Conservation (phyloP, 257 asterid genomes). For the Solanum rostratum region DNA sequence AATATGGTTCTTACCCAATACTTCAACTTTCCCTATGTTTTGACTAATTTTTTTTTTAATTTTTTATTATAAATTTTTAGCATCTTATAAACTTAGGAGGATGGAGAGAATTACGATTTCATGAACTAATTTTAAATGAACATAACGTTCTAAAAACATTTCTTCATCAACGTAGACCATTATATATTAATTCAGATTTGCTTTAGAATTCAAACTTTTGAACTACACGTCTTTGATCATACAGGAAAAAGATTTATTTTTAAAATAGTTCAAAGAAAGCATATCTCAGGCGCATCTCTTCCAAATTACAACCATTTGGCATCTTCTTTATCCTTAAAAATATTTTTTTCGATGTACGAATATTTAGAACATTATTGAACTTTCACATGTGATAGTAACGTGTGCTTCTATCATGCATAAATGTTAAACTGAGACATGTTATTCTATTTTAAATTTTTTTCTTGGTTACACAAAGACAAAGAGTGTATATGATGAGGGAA, state of each 20-base stretch:
- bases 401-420: neutral
- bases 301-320: neutral
- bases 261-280: neutral
- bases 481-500: no score
- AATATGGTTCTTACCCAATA: neutral
- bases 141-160: neutral
- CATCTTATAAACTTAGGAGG: neutral
- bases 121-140: neutral
- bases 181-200: neutral
- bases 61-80: no score
- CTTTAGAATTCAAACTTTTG: neutral
- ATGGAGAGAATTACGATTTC: no score
- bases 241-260: neutral
- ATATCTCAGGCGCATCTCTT: neutral
- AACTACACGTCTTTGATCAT: neutral
- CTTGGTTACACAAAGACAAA: neutral
- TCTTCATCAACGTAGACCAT: neutral
- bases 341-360: neutral
- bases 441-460: neutral
- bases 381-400: neutral
- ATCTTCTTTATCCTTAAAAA: neutral
- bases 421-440: neutral
- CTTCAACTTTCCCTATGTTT: neutral
- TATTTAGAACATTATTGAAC: neutral
- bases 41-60: no score